A percentile compares a stretch with the other conserved stretches of the same genome.
Conservation (phyloP, 116 monocot species). For the Phalaenopsis hybrid region DNA sequence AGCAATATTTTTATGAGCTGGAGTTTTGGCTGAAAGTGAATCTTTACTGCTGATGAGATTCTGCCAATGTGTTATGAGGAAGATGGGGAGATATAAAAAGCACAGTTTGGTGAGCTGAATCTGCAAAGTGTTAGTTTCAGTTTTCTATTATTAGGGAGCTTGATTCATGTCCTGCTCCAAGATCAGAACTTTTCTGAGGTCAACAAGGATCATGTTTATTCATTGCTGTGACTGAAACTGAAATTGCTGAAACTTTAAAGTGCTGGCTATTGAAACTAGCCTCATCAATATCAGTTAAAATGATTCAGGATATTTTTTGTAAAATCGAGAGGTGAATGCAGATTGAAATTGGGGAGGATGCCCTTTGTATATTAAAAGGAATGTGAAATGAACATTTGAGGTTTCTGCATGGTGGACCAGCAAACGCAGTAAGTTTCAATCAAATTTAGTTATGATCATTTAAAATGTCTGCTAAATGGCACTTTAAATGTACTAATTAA, state of each 20-base stretch:
- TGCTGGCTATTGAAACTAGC: no score
- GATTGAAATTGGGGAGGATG: not conserved
- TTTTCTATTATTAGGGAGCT: no score
- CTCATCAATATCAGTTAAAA: no score
- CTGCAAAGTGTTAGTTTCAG: no score
- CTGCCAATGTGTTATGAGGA: not conserved
- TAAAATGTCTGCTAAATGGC: not conserved
- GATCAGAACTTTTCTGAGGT: no score
- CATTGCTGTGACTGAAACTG: not conserved
- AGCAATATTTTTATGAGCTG: not conserved
- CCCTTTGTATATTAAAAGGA: not conserved
- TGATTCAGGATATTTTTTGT: no score
- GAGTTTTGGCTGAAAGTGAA: not conserved
- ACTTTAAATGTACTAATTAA: not conserved
- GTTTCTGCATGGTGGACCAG: not conserved
- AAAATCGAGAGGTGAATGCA: not conserved
- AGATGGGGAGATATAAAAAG: not conserved
- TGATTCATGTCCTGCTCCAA: no score
- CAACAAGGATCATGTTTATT: no score
- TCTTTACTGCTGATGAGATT: not conserved
- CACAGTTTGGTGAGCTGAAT: not conserved
- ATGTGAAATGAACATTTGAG: not conserved
- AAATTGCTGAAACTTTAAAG: no score
- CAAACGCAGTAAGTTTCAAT: not conserved
- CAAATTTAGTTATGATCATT: not conserved